Percentiles rank a stretch among this genome's conserved stretches.
phyloP scores from a whole-genome alignment of 495 filamentous ascomycete genomes.

The Mycothermus thermophilus region DNA sequence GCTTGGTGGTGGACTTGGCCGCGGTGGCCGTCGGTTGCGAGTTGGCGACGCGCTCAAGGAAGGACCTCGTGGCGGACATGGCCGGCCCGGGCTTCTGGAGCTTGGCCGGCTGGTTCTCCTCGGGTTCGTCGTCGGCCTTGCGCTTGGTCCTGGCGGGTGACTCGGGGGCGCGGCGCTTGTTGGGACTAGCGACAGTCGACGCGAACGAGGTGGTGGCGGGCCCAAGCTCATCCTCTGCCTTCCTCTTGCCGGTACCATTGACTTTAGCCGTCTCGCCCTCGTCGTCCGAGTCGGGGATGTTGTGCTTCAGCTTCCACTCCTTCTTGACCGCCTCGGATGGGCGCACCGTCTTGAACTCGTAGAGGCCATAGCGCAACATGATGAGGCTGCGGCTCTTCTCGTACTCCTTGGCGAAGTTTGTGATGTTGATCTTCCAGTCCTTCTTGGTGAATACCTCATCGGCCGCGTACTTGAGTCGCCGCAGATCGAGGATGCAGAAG shows the following conservation, averaged over 20 bases:
- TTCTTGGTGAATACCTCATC: conserved; percentile 38
- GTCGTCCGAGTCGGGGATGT: conserved; percentile 26
- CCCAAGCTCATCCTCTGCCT: conserved; percentile 30
- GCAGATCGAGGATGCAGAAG: conserved; percentile 39
- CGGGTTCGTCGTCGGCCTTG: conserved; percentile 29
- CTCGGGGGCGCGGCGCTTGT: conserved; percentile 32
- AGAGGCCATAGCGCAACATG: conserved; percentile 38
- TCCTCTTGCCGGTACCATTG: conserved; percentile 26
- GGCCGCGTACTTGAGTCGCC: conserved; percentile 38
- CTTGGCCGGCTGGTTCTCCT: conserved; percentile 46
- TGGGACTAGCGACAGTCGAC: conserved; percentile 22
- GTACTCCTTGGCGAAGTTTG: conserved; percentile 40
- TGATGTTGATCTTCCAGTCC: conserved; percentile 38
- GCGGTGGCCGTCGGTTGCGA: conserved; percentile 12
- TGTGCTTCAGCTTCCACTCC: conserved; percentile 35
- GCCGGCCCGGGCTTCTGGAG: conserved; percentile 37
- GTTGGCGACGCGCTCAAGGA: conserved; percentile 35
- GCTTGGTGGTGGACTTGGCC: conserved; percentile 16
- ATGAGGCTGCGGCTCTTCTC: conserved; percentile 40
- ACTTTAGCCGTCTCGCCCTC: conserved; percentile 11
- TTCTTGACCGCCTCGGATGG: conserved; percentile 33
- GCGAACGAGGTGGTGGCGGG: conserved; percentile 21
- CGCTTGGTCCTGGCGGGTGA: conserved; percentile 25
- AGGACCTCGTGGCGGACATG: conserved; percentile 32
- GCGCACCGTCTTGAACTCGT: conserved; percentile 40